Base-by-base conservation (phyloP, 352 stramenopile species). In the Phytophthora nicotianae region DNA sequence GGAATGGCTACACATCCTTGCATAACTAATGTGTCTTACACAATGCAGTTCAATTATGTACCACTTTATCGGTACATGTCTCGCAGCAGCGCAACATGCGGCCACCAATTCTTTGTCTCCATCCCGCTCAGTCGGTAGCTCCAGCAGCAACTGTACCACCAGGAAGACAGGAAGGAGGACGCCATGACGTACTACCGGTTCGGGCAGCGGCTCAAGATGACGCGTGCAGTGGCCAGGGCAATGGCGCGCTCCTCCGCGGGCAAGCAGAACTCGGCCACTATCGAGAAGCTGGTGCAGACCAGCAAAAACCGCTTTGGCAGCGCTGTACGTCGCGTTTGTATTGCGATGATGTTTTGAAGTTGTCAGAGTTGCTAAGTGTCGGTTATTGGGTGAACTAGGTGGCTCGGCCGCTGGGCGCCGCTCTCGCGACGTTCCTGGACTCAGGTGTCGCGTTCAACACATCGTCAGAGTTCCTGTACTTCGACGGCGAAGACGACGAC, bases 401-500 rank as follows among this genome's bases (percentile, higher is more conserved):
- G 7, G 71, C 62, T 24, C 76, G 76, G 38, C 79, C 80, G 38
- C 56, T 88, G 23, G 72, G 68, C 17, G 75, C 74, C 21, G 65
- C 78, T 27, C 19, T 91, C 33, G 63, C 75, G 5, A 75, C 77
- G 21, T 71, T 72, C 45, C 55, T 90, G 49, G 79, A 90, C 69
- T 81, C 78, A 8, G 70, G 75, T 9, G 52, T 84, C 37, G 67
- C 68, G 45, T 89, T 90, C 61, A 81, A 86, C 64, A 73, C 73
- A 58, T 72, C 79, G 37, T 75, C 63, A 35, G 72, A 87, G 65
- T 91, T 82, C 54, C 70, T 91, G 58, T 91, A 81, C 75, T 91
- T 91, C 59, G 81, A 91, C 67, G 79, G 75, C 32, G 80, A 91
- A 67, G 83, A 91, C 64, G 83, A 91, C 66, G 83, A 91, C 70